phyloP scores from a whole-genome alignment of 2,329 filamentous ascomycete genomes.

The Coccinonectria pachysandricola region DNA sequence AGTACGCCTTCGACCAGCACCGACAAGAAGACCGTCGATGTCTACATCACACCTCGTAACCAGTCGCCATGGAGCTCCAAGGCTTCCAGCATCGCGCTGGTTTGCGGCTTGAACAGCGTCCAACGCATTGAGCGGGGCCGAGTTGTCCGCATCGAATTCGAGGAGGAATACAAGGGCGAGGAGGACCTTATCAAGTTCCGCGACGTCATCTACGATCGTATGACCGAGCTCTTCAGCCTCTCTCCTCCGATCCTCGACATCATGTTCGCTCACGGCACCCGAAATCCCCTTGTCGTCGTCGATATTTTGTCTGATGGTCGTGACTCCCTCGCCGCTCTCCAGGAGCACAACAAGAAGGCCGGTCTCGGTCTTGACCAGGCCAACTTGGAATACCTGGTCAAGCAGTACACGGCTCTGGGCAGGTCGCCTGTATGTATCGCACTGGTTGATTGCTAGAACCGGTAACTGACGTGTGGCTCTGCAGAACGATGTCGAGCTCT shows the following conservation, averaged over 20 bases:
- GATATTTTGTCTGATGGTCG: constrained; percentile 57
- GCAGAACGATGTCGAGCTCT: constrained; percentile 75
- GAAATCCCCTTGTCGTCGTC: constrained; percentile 59
- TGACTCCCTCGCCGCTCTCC: constrained; percentile 60
- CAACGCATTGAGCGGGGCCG: constrained; percentile 82
- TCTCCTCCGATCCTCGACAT: constrained; percentile 56
- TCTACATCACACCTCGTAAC: constrained; percentile 71
- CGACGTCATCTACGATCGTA: constrained; percentile 79
- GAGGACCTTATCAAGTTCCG: constrained; percentile 44
- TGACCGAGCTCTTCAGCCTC: constrained; percentile 76
- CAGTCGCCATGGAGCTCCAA: constrained; percentile 98
- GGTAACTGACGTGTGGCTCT: constrained; percentile 11
- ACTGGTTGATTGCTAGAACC: constrained; percentile 5
- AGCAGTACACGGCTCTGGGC: constrained; percentile 37
- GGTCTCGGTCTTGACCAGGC: constrained; percentile 79
- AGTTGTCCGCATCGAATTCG: constrained; percentile 58
- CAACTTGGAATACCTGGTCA: constrained; percentile 91
- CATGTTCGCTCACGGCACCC: constrained; percentile 67
- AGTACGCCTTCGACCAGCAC: constrained; percentile 18
- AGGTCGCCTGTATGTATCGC: constrained; percentile 41
- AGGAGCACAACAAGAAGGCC: constrained; percentile 72
- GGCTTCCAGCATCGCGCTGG: constrained; percentile 85
- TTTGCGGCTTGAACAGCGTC: constrained; percentile 68
- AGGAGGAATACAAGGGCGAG: constrained; percentile 31
- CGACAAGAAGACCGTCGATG: constrained; percentile 40